These are phyloP conservation scores for Akanthomyces lecanii DNA, from an alignment of 2,329 filamentous ascomycete genomes.

Conservation along the genomic window DNA sequence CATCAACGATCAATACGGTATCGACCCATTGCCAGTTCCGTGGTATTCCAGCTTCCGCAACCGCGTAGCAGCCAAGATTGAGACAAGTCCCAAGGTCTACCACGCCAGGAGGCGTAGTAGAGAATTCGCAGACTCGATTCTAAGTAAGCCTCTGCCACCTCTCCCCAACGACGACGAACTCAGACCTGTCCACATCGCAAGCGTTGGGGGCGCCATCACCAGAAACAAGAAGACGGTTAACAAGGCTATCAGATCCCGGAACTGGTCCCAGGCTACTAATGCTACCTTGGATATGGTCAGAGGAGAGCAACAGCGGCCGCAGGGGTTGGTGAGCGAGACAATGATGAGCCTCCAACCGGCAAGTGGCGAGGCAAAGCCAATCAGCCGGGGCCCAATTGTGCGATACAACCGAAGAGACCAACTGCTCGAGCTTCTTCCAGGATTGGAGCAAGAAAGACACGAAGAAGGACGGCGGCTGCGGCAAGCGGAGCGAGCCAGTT, in stretches of 20 bases:
- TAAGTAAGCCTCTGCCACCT: background rate
- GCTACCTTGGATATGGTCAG: background rate
- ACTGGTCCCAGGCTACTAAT: background rate
- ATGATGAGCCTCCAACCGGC: background rate
- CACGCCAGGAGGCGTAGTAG: background rate
- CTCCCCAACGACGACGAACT: background rate
- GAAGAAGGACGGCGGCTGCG: background rate
- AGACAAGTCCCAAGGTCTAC: too few relatives aligned
- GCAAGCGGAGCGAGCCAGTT: background rate
- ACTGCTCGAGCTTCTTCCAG: background rate
- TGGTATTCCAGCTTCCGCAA: background rate
- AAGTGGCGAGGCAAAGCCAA: too few relatives aligned
- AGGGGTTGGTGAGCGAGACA: background rate
- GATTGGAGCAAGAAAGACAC: background rate
- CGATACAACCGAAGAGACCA: background rate
- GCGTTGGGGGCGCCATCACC: too few relatives aligned
- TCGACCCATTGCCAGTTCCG: background rate
- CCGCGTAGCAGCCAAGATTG: background rate
- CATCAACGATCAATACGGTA: background rate
- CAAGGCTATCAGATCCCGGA: background rate
- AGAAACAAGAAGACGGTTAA: background rate
- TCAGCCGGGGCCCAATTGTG: background rate
- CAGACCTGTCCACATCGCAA: too few relatives aligned
- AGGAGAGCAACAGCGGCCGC: too few relatives aligned
- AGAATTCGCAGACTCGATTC: background rate